Percentiles rank a stretch among this genome's conserved stretches.
Conservation (phyloP, 208 protist species). For the Acanthamoeba culbertsoni region DNA sequence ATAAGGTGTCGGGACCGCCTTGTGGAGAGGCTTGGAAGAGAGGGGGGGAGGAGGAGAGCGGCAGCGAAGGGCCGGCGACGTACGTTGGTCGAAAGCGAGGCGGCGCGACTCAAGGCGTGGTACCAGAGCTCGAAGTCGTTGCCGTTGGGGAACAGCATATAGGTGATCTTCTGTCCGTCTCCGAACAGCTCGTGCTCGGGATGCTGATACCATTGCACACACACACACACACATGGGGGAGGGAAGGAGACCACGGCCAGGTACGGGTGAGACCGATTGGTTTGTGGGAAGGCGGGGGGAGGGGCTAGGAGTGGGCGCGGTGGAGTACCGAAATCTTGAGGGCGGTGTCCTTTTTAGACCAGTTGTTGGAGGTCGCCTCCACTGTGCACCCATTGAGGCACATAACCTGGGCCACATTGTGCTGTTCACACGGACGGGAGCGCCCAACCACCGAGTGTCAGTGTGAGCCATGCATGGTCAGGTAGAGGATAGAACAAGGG, state of each 20-base stretch:
- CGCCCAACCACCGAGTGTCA: too few relatives aligned
- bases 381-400: slow-evolving; percentile 1
- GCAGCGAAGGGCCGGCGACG: not conserved
- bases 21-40: too few relatives aligned
- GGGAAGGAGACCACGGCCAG: too few relatives aligned
- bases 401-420: not conserved
- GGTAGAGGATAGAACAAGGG: not conserved
- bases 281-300: not conserved
- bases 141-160: slow-evolving; percentile 4
- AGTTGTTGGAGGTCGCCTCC: not conserved
- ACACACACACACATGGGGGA: not conserved
- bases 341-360: not conserved
- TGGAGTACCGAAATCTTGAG: not conserved
- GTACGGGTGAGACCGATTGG: too few relatives aligned
- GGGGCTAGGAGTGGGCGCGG: not conserved
- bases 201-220: not conserved
- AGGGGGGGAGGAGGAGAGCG: not conserved
- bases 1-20: not conserved
- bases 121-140: slow-evolving; percentile 46
- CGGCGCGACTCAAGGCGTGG: not conserved
- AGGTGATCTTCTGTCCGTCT: not conserved
- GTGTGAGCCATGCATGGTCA: not conserved
- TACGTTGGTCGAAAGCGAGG: not conserved
- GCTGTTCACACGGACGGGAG: too few relatives aligned
- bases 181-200: slow-evolving; percentile 1